Base-by-base conservation (phyloP, 1,284 basidiomycete species). In the Boletellus dicymbophilus region DNA sequence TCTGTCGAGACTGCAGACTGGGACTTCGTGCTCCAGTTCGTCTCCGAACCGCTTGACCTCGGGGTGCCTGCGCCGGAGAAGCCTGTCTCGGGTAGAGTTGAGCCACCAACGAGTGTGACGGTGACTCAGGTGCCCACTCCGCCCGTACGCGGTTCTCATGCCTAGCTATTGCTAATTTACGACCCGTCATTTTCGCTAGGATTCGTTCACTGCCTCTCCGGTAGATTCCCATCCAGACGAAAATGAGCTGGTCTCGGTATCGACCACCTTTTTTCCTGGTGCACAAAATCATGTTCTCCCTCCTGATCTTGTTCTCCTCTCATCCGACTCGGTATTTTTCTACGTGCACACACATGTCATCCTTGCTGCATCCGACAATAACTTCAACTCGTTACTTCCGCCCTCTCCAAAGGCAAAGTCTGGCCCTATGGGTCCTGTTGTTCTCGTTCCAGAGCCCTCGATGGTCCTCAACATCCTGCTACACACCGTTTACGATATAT, bases 241-340 rank as follows among this genome's bases (percentile, higher is more conserved):
- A 28, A 70, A 68, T 45, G 63, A 72, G 7, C 68, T 86, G 47
- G 82, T 90, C 52, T 89, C 87, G 1, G 81, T 91, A 36, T 90
- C 88, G 15, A 90, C 88, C 20, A 86, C 86, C 0, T 91, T 91
- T 69, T 85, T 78, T 62, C 86, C 88, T 4, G 81, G 77, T 27
- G 81, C 86, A 9, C 79, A 81, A 43, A 78, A 79, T 52, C 73
- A 79, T 31, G 57, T 77, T 0, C 63, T 75, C 15, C 72, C 76
- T 1, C 80, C 85, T 3, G 84, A 90, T 63, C 60, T 82, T 45
- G 75, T 85, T 55, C 68, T 90, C 44, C 70, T 89, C 51, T 82
- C 88, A 4, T 77, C 81, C 18, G 88, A 91, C 60, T 77, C 78
- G 8, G 88, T 91, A 34, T 90, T 89, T 68, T 91, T 88, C 72